Conservation (phyloP, 768 basidiomycete species). For the Amanita rimosa region DNA sequence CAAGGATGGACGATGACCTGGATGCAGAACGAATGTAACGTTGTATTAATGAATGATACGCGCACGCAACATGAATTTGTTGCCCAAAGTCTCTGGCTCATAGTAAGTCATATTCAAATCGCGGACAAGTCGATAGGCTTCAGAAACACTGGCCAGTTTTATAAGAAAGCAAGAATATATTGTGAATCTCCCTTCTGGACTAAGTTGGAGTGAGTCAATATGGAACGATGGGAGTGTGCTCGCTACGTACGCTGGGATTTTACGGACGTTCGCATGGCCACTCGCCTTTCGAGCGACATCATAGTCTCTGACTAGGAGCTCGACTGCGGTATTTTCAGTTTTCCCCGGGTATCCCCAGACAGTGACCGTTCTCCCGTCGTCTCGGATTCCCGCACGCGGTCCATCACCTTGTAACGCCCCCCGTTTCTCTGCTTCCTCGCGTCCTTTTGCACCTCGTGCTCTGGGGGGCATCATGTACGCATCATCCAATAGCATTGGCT, state of each 20-base stretch:
- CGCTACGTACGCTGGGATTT: constrained; percentile 36
- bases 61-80: constrained; percentile 33
- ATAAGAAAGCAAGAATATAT: constrained; percentile 43
- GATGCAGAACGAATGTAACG: constrained; percentile 63
- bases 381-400: constrained; percentile 37
- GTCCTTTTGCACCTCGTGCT: constrained; percentile 19
- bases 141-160: constrained; percentile 41
- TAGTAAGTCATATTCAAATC: constrained; percentile 47
- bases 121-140: constrained; percentile 62
- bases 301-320: constrained; percentile 29
- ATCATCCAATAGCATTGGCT: constrained; percentile 14
- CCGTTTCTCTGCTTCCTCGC: constrained; percentile 16
- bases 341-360: constrained; percentile 52
- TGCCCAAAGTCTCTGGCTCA: constrained; percentile 21
- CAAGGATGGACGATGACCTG: constrained; percentile 52
- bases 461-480: constrained; percentile 8
- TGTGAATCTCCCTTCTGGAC: constrained; percentile 27
- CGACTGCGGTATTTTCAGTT: constrained; percentile 22
- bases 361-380: constrained; percentile 42
- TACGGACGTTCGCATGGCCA: constrained; percentile 34
- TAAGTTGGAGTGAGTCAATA: constrained; percentile 9
- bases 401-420: constrained; percentile 27
- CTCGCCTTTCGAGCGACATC: constrained; percentile 26
- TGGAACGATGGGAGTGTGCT: not conserved
- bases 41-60: constrained; percentile 34